These are phyloP conservation scores for Saksenaea oblongispora DNA, from an alignment of 371 early-diverging fungal species.

Conservation along the genomic window DNA sequence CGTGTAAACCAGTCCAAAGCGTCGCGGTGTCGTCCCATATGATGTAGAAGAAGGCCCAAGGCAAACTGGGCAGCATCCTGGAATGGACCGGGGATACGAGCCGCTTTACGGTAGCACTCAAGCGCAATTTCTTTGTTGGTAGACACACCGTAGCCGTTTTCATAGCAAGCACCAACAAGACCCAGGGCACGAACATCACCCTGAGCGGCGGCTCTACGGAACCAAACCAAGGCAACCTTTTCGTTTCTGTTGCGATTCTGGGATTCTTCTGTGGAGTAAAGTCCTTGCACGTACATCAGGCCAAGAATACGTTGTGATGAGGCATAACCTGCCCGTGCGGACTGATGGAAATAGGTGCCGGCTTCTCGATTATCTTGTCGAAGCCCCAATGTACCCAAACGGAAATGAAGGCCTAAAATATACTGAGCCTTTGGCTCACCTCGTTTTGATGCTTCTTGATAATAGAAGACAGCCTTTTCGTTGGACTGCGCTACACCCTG, in stretches of 20 bases:
- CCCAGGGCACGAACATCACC: slow-evolving; percentile 70
- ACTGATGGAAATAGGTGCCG: slow-evolving; percentile 27
- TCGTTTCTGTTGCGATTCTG: slow-evolving; percentile 33
- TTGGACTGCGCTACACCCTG: slow-evolving; percentile 32
- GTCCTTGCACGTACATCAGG: slow-evolving; percentile 36
- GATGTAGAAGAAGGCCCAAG: slow-evolving; percentile 34
- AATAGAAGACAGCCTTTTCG: slow-evolving; percentile 34
- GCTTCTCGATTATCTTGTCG: slow-evolving; percentile 37
- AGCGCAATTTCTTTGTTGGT: slow-evolving; percentile 47
- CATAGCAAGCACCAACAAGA: slow-evolving; percentile 73
- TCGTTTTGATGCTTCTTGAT: slow-evolving; percentile 34
- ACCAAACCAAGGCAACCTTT: slow-evolving; percentile 64
- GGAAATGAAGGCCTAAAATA: slow-evolving; percentile 42
- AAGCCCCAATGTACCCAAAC: slow-evolving; percentile 33
- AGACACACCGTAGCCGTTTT: slow-evolving; percentile 70
- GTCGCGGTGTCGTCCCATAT: slow-evolving; percentile 35
- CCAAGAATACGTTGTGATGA: slow-evolving; percentile 49
- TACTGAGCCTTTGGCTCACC: slow-evolving; percentile 44
- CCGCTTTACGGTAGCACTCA: slow-evolving; percentile 71
- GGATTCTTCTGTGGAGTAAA: slow-evolving; percentile 16
- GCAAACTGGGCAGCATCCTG: slow-evolving; percentile 47
- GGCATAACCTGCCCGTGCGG: slow-evolving; percentile 42
- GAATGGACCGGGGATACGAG: slow-evolving; percentile 47
- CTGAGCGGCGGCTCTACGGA: slow-evolving; percentile 60
- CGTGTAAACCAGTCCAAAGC: slow-evolving; percentile 47